Base-by-base conservation (phyloP, 441 rosid genomes). In the Erodium moschatum region DNA sequence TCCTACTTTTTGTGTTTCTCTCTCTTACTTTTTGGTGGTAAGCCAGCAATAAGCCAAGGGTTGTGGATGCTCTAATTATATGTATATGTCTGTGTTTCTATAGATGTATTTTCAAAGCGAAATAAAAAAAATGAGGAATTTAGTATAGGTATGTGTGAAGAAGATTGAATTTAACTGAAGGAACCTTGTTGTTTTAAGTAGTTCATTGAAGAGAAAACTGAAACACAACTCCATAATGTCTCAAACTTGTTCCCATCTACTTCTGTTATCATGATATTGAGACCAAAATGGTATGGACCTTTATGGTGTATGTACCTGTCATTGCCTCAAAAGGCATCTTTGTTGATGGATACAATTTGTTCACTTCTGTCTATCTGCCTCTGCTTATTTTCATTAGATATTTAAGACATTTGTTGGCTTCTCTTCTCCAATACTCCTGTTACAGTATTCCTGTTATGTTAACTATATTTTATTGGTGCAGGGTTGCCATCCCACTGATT, bases 401-500 rank as follows among this genome's bases (percentile, higher is more conserved):
- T 24, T 24, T 24, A 24, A 24, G 27, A 24, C 27, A 24, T 24
- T 24, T 24, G 27, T 24, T 24, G 27, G 27, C 27, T 24, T 24
- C 27, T 24, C 27, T 24, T 54, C 21, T 54, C 62, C 16, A 54
- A 8, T 54, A 54, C 61, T 54, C 18, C 5, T 18, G 4, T 18
- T 54, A 54, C 19, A 54, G 21, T 54, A 5, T 54, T 54, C 15
- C 24, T n/a, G 62, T 18, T 54, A 18, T 54, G 10, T 8, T 54
- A 54, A 54, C 62, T 54, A 16, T 54, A 20, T 7, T 67, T 60
- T 76, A 20, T 58, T 73, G 63, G 42, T 82, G 79, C 87, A 93
- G 98, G 79, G 74, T 87, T 76, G 76, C 87, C 70, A 83, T 91
- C 77, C 97, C 98, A 5, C 79, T 93, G 73, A 88, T 91, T 76